Conservation (phyloP, 2,329 filamentous ascomycete genomes). For the Colletotrichum gloeosporioides region DNA sequence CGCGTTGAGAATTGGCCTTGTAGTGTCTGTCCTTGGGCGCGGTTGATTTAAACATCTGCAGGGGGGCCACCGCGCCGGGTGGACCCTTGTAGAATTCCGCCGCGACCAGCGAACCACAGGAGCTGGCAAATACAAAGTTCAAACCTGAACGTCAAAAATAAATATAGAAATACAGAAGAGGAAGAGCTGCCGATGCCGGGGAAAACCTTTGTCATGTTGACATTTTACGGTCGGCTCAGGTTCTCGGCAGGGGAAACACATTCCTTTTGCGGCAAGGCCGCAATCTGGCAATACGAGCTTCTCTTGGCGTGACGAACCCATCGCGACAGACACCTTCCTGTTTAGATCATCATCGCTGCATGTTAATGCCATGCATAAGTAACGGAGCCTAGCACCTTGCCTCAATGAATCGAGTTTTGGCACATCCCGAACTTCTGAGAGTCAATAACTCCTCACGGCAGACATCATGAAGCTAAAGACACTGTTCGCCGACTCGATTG, state of each 20-base stretch:
- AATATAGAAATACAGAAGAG: too few species aligned
- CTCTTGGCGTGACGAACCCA: background rate
- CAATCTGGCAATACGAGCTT: background rate
- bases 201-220: background rate
- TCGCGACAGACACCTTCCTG: constrained; percentile 1
- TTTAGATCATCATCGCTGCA: background rate
- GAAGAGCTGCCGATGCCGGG: too few species aligned
- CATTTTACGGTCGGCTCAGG: background rate
- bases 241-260: background rate
- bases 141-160: too few species aligned
- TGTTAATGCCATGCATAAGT: background rate
- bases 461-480: background rate
- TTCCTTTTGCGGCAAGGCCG: background rate
- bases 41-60: background rate
- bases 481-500: background rate
- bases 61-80: too few species aligned
- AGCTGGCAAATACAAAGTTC: background rate
- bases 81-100: background rate
- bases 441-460: too few species aligned
- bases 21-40: background rate
- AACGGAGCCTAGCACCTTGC: background rate
- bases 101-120: too few species aligned
- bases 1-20: background rate
- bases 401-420: background rate
- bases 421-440: too few species aligned